Evolutionary conservation across 177 flowering plant genomes (phyloP), one percentile per base, ranked within the genome.

Genomic region (Telopea speciosissima): DNA sequence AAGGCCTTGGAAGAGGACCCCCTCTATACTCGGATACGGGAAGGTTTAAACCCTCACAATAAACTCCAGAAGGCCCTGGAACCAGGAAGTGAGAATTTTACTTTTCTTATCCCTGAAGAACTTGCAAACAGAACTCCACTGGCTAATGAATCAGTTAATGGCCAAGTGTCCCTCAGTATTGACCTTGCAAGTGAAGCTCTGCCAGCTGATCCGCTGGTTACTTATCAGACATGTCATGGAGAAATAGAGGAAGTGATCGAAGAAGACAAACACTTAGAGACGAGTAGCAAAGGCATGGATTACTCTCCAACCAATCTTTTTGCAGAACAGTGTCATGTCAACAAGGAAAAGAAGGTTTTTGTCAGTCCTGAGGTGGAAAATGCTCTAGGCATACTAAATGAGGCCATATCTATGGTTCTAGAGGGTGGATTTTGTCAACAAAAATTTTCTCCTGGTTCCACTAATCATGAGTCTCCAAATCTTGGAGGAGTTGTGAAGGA

Each of bases 331-430:
- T 24, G 68, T 56, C 59, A 14, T 65, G 72, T 54, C 31, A 71
- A 68, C 58, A 66, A 42, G 54, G 79, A 74, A 22, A 76, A 65
- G 60, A 76, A 73, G 12, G 65, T 76, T 24, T 44, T 12, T 70
- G 73, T 87, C 59, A 84, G 95, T 59, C 83, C 86, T n/a, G 82
- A 85, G 71, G 98, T 89, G 58, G 77, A 83, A 77, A 76, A 77
- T 66, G 98, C 98, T 78, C 71, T 92, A 49, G 80, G 75, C 60
- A 82, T 88, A 67, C 68, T 92, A 66, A 87, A 89, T 56, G 81
- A 79, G 78, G 88, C 76, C 70, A 90, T 92, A 72, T 74, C 74
- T 26, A 45, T 84, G 64, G 78, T 86, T 62, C 74, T 82, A 17
- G 75, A 76, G 67, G 28, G 75, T 70, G 79, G 80, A 65, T 24